Evolutionary conservation across 805 yeast species (phyloP), one percentile per base, ranked within the genome.

Genomic region (Kazachstania psychrophila): DNA sequence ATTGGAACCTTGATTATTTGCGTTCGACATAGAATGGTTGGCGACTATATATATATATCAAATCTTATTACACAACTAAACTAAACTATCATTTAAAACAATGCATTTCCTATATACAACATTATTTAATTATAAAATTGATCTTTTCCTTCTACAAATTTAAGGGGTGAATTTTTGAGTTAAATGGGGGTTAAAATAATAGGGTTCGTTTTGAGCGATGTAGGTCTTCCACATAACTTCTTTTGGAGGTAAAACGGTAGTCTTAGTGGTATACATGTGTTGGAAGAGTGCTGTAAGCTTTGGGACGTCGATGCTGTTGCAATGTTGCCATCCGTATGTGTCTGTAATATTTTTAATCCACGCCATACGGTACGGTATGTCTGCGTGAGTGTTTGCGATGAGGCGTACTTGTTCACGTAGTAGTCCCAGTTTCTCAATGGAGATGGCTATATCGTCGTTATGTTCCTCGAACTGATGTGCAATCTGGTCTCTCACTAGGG

Each of bases 341-440:
- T 54, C 59, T 4, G 64, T 60, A 17, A 54, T 46, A 19, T 38
- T 33, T 16, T 51, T 56, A 23, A 56, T 44, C 61, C 62, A 60
- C 6, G 37, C 26, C 64, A 60, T 60, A 31, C 64, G 40, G 33
- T 43, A 53, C 25, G 51, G 42, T 20, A 53, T 43, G 16, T 50
- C 49, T 3, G 35, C 33, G 2, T 35, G 37, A 9, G 14, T 19
- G 20, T 12, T 4, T 5, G 34, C 34, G 9, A 36, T 30, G 9
- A 3, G 15, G 4, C 38, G 23, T 4, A 36, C 22, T 5, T 16
- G n/a, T 13, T 10, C 6, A 10, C 38, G 8, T 9, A 36, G 19
- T 19, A n/a, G 11, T 5, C 52, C 58, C 27, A 60, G 40, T 14
- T 44, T 54, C 3, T 36, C 39, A 5, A 57, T 45, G 22, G 60